Base-by-base conservation (phyloP, 2,329 filamentous ascomycete species). In the Fusarium oxysporum region DNA sequence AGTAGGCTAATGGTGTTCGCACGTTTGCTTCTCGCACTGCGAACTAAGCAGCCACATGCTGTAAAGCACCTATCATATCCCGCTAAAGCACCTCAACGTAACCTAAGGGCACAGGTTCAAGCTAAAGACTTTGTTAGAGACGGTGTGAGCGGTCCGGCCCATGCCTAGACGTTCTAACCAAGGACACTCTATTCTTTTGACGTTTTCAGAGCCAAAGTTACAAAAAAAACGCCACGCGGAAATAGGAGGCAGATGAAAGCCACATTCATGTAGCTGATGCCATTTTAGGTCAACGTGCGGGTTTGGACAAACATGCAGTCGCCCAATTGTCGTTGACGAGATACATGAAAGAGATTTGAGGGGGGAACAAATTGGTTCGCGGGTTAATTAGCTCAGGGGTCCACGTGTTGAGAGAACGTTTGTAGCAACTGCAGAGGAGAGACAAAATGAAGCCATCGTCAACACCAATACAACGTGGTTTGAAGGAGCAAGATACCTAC, bases 101-200 rank as follows among this genome's bases (percentile, higher is more conserved):
- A 25, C 12, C 12, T 28, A 14, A 47, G 12, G 44, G 21, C 19
- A 16, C 13, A 55, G 19, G 38, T 16, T 25, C 17, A 25, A 51
- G 38, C 53, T 56, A 44, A 56, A 44, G 13, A 58, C 23, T 44
- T 17, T 19, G 8, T 23, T 16, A 48, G 17, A 44, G n/a, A 45
- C 47, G 30, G 58, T 68, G 66, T 73, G 66, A 73, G 70, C 70
- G 70, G 70, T 59, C 71, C 70, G 70, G 70, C 70, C 70, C 70
- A 73, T 73, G 38, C 70, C 70, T 55, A 45, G 33, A 47, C 25
- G 33, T 40, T 44, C 44, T 65, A 66, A 41, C 23, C 32, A 51
- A 33, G 32, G 4, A 35, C 11, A 21, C 8, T 51, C 32, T 21
- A 35, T 21, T 19, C 32, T 23, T 25, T 25, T 21, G n/a, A n/a